These are phyloP conservation scores for Triadica sebifera DNA, from an alignment of 345 rosid genomes.

Conservation along the genomic window DNA sequence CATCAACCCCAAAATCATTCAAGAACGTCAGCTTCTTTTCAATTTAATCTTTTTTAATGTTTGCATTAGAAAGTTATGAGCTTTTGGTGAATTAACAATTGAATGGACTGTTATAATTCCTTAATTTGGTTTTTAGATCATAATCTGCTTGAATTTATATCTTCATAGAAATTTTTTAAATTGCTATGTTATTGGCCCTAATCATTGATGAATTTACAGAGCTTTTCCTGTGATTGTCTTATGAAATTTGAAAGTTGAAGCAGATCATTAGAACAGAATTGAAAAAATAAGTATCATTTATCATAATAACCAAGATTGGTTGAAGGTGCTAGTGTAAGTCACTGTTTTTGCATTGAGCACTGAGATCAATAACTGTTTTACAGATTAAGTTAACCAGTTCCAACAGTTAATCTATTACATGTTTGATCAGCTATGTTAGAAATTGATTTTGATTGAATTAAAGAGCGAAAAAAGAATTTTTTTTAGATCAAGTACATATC, in stretches of 20 bases:
- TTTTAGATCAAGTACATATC: too few species aligned
- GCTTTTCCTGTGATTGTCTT: neutral
- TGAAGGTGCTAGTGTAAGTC: slow-evolving; percentile 1
- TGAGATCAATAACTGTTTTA: neutral
- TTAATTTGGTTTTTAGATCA: neutral
- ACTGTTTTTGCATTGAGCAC: slow-evolving; percentile 9
- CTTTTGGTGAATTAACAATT: neutral
- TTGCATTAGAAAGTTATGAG: neutral
- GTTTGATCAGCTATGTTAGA: too few species aligned
- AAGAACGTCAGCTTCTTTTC: neutral
- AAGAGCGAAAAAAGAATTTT: too few species aligned
- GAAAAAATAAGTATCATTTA: neutral
- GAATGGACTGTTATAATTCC: neutral
- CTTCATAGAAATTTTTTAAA: neutral
- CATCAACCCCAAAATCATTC: slow-evolving; percentile 20
- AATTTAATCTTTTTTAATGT: neutral
- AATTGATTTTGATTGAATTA: too few species aligned
- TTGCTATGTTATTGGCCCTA: neutral
- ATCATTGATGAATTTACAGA: neutral
- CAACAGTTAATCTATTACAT: too few species aligned
- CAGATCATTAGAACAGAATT: too few species aligned
- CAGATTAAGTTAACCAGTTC: too few species aligned
- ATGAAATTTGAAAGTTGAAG: neutral
- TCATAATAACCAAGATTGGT: neutral
- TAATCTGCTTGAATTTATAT: neutral